Evolutionary conservation across 2,329 filamentous ascomycete genomes (phyloP).

Genomic region (Aspergillus brunneoviolaceus): DNA sequence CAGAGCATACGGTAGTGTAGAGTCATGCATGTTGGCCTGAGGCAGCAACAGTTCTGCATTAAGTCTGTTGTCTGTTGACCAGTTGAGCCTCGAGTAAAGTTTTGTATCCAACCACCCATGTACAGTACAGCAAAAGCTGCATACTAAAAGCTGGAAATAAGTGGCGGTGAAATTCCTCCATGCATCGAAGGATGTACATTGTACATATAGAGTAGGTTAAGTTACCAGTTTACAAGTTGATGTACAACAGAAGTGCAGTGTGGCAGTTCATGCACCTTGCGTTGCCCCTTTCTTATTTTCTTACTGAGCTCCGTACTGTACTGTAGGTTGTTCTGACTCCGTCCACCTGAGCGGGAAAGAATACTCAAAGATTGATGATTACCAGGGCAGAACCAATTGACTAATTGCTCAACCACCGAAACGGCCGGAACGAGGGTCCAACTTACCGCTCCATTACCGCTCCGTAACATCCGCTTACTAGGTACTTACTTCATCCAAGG

Average conservation of each 20-base stretch:
- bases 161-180: slow-evolving; percentile 1
- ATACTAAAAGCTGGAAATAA: neutral
- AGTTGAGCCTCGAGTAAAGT: too few relatives aligned
- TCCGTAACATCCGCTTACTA: neutral
- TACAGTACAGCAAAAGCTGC: too few relatives aligned
- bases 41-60: neutral
- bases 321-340: too few relatives aligned
- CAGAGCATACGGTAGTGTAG: neutral
- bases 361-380: neutral
- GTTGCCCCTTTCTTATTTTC: slow-evolving; percentile 8
- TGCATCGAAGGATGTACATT: neutral
- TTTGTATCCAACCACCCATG: too few relatives aligned
- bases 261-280: slow-evolving; percentile 6
- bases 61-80: neutral
- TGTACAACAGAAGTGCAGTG: neutral
- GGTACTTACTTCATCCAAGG: neutral
- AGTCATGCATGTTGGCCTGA: slow-evolving; percentile 2
- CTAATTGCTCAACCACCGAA: too few relatives aligned
- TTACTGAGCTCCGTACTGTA: too few relatives aligned
- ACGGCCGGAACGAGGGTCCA: neutral
- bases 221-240: too few relatives aligned
- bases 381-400: neutral
- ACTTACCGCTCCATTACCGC: neutral
- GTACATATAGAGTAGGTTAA: too few relatives aligned
- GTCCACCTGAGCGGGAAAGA: neutral